Percentiles rank a stretch among this genome's conserved stretches.
phyloP scores from a whole-genome alignment of 345 rosid species.

The Kandelia obovata region DNA sequence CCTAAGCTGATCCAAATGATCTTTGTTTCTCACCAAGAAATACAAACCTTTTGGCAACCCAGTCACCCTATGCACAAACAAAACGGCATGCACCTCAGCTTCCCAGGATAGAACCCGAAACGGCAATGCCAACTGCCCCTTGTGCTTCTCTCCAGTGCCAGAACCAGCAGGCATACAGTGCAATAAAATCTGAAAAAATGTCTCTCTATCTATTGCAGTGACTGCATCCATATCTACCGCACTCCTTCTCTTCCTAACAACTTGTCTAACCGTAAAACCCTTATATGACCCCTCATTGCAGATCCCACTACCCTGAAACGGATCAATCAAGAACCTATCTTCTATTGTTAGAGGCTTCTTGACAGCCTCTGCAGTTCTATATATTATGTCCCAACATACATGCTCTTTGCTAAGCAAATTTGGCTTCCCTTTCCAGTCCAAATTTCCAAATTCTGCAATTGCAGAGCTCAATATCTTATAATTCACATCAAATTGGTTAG shows the following conservation, averaged over 20 bases:
- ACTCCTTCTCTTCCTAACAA: conserved; percentile 85
- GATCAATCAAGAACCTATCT: conserved; percentile 32
- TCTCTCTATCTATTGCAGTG: conserved; percentile 49
- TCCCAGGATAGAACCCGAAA: conserved; percentile 84
- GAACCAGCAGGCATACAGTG: conserved; percentile 85
- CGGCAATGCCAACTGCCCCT: conserved; percentile 55
- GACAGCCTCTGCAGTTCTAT: conserved; percentile 67
- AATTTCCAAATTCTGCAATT: conserved; percentile 30
- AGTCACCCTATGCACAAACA: conserved; percentile 75
- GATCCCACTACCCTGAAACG: conserved; percentile 44
- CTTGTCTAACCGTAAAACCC: conserved; percentile 42
- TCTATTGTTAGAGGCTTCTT: conserved; percentile 44
- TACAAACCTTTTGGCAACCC: conserved; percentile 76
- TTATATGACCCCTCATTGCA: conserved; percentile 47
- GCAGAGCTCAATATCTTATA: conserved; percentile 44
- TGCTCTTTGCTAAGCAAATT: conserved; percentile 75
- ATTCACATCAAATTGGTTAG: conserved; percentile 35
- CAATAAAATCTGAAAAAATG: conserved; percentile 77
- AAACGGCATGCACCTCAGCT: conserved; percentile 79
- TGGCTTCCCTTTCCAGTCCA: conserved; percentile 69
- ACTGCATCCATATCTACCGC: conserved; percentile 86
- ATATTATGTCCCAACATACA: conserved; percentile 72
- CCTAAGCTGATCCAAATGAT: conserved; percentile 61
- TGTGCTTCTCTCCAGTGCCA: conserved; percentile 44
- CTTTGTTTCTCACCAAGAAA: conserved; percentile 81